These are phyloP conservation scores for Ustilago shanxiensis DNA, from an alignment of 1,284 basidiomycete genomes.

Conservation along the genomic window DNA sequence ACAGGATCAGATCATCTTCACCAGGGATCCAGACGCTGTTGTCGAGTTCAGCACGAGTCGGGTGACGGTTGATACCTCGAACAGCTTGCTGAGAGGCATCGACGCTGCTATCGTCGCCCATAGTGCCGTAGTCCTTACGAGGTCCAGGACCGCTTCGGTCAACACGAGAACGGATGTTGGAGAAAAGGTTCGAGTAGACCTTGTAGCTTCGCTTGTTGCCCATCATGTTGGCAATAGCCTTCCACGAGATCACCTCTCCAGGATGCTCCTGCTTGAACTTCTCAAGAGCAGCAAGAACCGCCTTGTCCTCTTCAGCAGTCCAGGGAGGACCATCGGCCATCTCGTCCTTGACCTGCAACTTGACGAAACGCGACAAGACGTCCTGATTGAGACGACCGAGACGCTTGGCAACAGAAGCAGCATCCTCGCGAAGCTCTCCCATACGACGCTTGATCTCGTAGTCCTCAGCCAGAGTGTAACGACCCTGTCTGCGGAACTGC, in stretches of 20 bases:
- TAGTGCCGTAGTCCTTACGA: constrained; percentile 34
- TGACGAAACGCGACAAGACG: constrained; percentile 43
- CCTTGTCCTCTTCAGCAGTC: constrained; percentile 51
- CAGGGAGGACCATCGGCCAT: constrained; percentile 38
- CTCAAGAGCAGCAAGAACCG: constrained; percentile 43
- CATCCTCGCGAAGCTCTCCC: constrained; percentile 33
- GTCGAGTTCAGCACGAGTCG: constrained; percentile 45
- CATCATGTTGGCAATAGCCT: constrained; percentile 44
- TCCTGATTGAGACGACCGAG: constrained; percentile 52
- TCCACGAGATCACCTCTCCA: constrained; percentile 49
- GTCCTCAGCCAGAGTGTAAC: constrained; percentile 49
- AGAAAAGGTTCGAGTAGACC: constrained; percentile 50
- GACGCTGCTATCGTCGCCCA: constrained; percentile 14
- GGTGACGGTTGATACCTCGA: constrained; percentile 32
- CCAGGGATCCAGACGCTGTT: constrained; percentile 48
- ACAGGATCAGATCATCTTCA: constrained; percentile 47
- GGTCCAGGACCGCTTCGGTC: constrained; percentile 30
- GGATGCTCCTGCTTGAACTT: constrained; percentile 49
- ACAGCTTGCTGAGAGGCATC: constrained; percentile 36
- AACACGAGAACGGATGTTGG: constrained; percentile 44
- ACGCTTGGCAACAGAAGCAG: constrained; percentile 45
- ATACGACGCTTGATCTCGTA: constrained; percentile 37
- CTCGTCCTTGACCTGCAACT: constrained; percentile 45
- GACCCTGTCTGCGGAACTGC: constrained; percentile 45
- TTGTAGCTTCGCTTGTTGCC: constrained; percentile 56